These are phyloP conservation scores for Metroxylon sagu DNA, from an alignment of 176 grass and related monocot genomes.

Conservation along the genomic window DNA sequence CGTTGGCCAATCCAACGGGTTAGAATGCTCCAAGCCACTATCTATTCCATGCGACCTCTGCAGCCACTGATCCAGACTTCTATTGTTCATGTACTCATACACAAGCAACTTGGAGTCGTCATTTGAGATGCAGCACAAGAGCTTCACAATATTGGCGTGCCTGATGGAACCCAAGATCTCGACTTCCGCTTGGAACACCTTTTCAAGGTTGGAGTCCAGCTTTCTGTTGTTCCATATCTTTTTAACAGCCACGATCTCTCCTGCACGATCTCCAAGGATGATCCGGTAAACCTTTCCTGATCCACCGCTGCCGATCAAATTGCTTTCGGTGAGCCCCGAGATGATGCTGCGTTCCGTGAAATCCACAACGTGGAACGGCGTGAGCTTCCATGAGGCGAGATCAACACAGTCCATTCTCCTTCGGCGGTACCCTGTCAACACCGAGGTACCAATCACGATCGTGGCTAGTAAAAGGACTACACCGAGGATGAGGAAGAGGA, in stretches of 20 bases:
- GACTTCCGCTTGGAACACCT: constrained; percentile 45
- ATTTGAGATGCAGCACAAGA: constrained; percentile 49
- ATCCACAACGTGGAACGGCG: constrained; percentile 23
- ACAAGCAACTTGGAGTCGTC: constrained; percentile 34
- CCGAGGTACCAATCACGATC: background rate
- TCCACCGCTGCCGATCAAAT: constrained; percentile 57
- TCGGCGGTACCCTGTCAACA: background rate
- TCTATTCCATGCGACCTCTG: background rate
- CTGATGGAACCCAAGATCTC: constrained; percentile 40
- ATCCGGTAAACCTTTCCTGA: constrained; percentile 62
- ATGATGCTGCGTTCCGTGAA: constrained; percentile 30
- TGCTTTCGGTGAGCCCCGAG: constrained; percentile 22
- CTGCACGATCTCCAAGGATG: background rate
- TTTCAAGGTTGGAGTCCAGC: constrained; percentile 15
- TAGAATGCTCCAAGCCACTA: background rate
- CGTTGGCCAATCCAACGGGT: constrained; percentile 43
- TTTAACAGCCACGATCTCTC: constrained; percentile 47
- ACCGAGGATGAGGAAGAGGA: constrained; percentile 26
- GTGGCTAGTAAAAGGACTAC: constrained; percentile 5
- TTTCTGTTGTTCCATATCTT: constrained; percentile 27
- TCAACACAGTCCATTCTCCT: background rate
- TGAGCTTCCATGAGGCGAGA: constrained; percentile 31
- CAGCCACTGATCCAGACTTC: constrained; percentile 47
- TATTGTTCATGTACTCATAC: constrained; percentile 75
- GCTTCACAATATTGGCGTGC: constrained; percentile 56